phyloP scores from a whole-genome alignment of 345 rosid genomes.

The Heritiera littoralis region DNA sequence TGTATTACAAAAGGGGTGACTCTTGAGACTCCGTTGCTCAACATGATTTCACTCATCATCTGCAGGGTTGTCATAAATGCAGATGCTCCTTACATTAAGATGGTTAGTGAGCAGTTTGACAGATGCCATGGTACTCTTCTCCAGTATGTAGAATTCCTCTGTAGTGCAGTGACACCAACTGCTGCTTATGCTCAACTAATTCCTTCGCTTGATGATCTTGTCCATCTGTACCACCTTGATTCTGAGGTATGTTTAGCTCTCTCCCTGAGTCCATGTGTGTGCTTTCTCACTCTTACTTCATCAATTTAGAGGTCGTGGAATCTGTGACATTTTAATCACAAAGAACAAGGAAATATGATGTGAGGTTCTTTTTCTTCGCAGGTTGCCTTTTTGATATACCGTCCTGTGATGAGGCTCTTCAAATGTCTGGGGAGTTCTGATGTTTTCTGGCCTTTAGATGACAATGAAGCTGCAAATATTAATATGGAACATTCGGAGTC shows the following conservation, averaged over 20 bases:
- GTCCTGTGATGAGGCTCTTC: constrained; percentile 96
- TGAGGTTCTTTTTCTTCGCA: constrained; percentile 30
- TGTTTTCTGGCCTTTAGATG: constrained; percentile 88
- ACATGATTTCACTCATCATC: constrained; percentile 14
- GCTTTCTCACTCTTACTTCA: neutral
- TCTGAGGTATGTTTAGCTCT: constrained; percentile 67
- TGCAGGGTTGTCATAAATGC: constrained; percentile 93
- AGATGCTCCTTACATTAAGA: constrained; percentile 94
- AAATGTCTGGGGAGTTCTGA: constrained; percentile 66
- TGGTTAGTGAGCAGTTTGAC: constrained; percentile 99
- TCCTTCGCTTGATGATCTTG: constrained; percentile 86
- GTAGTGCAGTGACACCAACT: constrained; percentile 76
- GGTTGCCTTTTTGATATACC: constrained; percentile 96
- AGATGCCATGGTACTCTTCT: constrained; percentile 99
- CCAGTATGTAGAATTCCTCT: constrained; percentile 94
- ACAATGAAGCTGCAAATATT: constrained; percentile 42
- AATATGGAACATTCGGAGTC: constrained; percentile 39
- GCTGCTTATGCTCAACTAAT: constrained; percentile 75
- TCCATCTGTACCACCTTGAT: constrained; percentile 89
- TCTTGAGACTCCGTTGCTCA: neutral
- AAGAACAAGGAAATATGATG: neutral
- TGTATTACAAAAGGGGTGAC: neutral
- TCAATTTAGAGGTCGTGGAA: neutral
- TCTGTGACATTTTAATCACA: neutral
- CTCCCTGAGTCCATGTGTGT: constrained; percentile 17